Base-by-base conservation (phyloP, 768 basidiomycete species). In the Lactarius hengduanensis region DNA sequence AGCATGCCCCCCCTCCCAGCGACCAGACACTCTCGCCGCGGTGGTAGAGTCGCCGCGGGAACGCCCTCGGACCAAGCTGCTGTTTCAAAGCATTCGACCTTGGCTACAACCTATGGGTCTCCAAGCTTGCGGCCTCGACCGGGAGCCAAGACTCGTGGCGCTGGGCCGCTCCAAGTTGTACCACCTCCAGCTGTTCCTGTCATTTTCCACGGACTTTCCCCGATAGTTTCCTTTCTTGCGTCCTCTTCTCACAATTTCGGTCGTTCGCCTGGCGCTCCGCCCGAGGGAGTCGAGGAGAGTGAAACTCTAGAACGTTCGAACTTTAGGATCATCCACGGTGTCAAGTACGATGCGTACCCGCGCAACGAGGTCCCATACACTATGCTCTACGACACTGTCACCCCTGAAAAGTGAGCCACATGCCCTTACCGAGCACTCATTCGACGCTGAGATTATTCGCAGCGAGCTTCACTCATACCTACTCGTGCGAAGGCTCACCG, bases 401-500 rank as follows among this genome's bases (percentile, higher is more conserved):
- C 50, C 36, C 26, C 54, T 11, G 43, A 56, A 43, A 63, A 6
- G 66, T 67, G 34, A 63, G 66, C 30, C n/a, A 2, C 57, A 9
- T 28, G 8, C 22, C 57, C 15, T 18, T 15, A 43, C 47, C 18
- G 40, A 38, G 41, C 41, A 32, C 59, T 50, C 61, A 43, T 45
- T 57, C 64, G 34, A 60, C 64, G 60, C 71, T 36, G n/a, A 60
- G 70, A 71, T 64, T 61, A 18, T 13, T 50, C 54, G 22, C 63
- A 92, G 91, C 66, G 91, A 92, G 71, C 81, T 79, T 61, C 83
- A 85, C 69, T 80, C 85, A 30, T 47, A 75, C 69, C 65, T 73
- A 30, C 73, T 93, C 6, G 70, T 90, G 18, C 81, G 78, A 43
- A 84, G 82, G n/a, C 78, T 93, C 18, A 82, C 79, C 54, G 77